Evolutionary conservation across 495 filamentous ascomycete genomes (phyloP), one percentile per base, ranked within the genome.

Genomic region (Neurospora cerealis): DNA sequence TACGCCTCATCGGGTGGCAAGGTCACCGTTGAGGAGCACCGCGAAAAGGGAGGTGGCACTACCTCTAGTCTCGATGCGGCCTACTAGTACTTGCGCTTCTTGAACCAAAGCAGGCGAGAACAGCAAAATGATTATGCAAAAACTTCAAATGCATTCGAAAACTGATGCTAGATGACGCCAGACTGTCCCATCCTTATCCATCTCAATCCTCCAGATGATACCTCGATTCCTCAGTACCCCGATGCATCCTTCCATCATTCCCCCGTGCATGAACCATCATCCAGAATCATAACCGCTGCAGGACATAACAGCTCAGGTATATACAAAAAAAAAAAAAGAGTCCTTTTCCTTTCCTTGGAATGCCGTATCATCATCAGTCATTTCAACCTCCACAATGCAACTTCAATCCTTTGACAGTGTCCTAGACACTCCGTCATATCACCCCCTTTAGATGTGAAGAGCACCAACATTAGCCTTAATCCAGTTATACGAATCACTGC

Each of bases 361-460:
- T 32, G n/a, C 24, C 5, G n/a, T 7, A 15, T 32, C 48, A 60
- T 60, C 24, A 17, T 32, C 24, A 60, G 0, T 32, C 48, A 60
- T 60, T 54, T 60, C 21, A 28, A 60, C 21, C 21, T 60, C 21
- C 48, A 15, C 48, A 28, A 28, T 15, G 11, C 48, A 24, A 9
- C 39, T 40, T 24, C 44, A 48, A 28, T 60, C 44, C 21, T 60
- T 11, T 60, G 48, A 60, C 48, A 60, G 48, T 60, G 54, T 62
- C 54, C 54, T 17, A 34, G 54, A 62, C 54, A 62, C 54, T 19
- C 54, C 54, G 54, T 62, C 54, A 62, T 34, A 32, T 62, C 11
- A 4, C 5, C 0, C 54, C 42, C 19, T 72, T 81, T 82, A 91
- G 44, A 91, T 87, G 73, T 86, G 77, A 39, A 91, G 82, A 15